Evolutionary conservation across 1,284 basidiomycete species (phyloP).

Genomic region (Puccinia triticina): DNA sequence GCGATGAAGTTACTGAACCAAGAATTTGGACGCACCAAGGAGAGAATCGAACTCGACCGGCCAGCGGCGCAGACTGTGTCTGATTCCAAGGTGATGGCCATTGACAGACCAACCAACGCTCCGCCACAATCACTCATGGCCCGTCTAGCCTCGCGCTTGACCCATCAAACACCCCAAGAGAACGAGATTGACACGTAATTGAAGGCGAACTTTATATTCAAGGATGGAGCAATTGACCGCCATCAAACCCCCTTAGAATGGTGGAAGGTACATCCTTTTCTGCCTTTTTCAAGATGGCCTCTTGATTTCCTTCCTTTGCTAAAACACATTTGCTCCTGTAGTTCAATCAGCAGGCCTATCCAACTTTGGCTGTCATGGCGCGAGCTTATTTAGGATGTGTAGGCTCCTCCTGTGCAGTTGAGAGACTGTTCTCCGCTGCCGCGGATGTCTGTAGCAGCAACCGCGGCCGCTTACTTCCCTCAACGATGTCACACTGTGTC

Average conservation of each 20-base stretch:
- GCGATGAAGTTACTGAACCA: neutral
- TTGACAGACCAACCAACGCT: neutral
- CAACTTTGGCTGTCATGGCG: too few species aligned
- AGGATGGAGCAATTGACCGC: neutral
- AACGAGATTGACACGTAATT: neutral
- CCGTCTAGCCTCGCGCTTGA: neutral
- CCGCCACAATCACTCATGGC: neutral
- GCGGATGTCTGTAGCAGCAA: neutral
- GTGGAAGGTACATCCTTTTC: neutral
- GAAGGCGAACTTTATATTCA: neutral
- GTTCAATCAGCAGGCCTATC: constrained; percentile 5
- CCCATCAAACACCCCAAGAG: neutral
- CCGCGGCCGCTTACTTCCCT: neutral
- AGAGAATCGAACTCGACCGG: too few species aligned
- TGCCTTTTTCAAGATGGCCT: neutral
- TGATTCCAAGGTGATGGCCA: neutral
- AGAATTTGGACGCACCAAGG: too few species aligned
- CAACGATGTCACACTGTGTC: neutral
- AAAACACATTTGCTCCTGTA: neutral
- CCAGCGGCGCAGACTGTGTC: too few species aligned
- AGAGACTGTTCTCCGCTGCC: too few species aligned
- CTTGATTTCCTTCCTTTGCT: neutral
- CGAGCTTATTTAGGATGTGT: too few species aligned
- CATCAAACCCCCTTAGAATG: neutral
- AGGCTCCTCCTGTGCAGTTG: too few species aligned